Conservation (phyloP, 257 asterid genomes). For the Primulina huaijiensis region DNA sequence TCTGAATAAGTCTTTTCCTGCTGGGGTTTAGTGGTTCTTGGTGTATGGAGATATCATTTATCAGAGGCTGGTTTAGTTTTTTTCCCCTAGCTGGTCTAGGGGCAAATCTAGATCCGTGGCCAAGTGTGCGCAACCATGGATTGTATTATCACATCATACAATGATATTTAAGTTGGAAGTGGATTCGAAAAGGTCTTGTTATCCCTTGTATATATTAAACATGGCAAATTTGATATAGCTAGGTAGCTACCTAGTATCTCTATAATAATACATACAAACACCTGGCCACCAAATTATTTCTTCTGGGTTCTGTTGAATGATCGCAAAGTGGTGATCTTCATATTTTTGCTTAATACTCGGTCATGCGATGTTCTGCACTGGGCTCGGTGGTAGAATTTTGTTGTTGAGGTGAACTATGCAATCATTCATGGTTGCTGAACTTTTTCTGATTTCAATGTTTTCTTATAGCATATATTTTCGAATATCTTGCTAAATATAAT, state of each 20-base stretch:
- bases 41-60: neutral
- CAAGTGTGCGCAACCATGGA: neutral
- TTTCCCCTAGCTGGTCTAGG: neutral
- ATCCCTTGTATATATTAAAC: neutral
- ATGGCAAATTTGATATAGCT: neutral
- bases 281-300: neutral
- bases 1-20: neutral
- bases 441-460: neutral
- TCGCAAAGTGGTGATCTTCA: neutral
- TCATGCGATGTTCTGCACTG: neutral
- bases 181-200: neutral
- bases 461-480: too few species aligned
- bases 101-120: neutral
- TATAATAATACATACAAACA: too few species aligned
- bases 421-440: neutral
- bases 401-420: neutral
- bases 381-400: neutral
- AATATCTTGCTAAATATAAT: neutral
- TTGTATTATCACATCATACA: neutral
- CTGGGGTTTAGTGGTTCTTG: neutral
- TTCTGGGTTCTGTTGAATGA: neutral
- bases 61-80: neutral
- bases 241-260: neutral
- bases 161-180: neutral
- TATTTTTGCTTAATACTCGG: neutral